Base-by-base conservation (phyloP, 2,329 filamentous ascomycete species). In the Phaeosphaeria sp. region DNA sequence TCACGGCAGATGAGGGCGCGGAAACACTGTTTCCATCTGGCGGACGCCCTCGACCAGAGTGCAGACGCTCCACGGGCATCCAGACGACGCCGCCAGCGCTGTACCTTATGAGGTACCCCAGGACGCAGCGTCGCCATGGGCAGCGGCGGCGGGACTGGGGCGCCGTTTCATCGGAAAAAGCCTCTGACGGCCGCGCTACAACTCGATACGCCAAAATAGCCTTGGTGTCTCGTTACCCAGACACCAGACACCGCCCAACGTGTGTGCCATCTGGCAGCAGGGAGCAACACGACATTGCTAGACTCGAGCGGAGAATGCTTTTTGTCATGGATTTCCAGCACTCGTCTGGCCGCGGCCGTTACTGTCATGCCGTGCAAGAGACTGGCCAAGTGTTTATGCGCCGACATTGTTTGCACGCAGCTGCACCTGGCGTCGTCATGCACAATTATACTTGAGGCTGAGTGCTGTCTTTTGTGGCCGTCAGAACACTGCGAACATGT, bases 171-270 rank as follows among this genome's bases (percentile, higher is more conserved):
- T 53, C 24, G 25, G 24, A 25, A 39, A 53, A 22, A 8, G 22
- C n/a, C n/a, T 36, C 25, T 33, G 45, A 24, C 42, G 20, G 42
- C 42, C 33, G 50, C 42, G 50, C 50, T 52, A 30, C 50, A 36
- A n/a, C 40, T 53, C 42, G 24, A 47, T 7, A 46, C 50, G 50
- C 50, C 50, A 53, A 24, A 50, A n/a, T 36, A 39, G 42, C n/a
- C 50, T 53, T 51, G 18, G 39, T 51, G 49, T 51, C 49, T 13
- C 39, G 39, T 44, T 30, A 21, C 27, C 46, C 27, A 36, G 18
- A 17, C 21, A 13, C 6, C 11, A 7, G 30, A n/a, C n/a, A n/a
- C n/a, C n/a, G n/a, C n/a, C 30, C 30, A 36, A 36, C 30, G 30
- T 36, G 30, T 36, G 30, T 6, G 30, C 30, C 30, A 36, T 36